Conservation (phyloP, 2,329 filamentous ascomycete genomes). For the Neonectria magnoliae region DNA sequence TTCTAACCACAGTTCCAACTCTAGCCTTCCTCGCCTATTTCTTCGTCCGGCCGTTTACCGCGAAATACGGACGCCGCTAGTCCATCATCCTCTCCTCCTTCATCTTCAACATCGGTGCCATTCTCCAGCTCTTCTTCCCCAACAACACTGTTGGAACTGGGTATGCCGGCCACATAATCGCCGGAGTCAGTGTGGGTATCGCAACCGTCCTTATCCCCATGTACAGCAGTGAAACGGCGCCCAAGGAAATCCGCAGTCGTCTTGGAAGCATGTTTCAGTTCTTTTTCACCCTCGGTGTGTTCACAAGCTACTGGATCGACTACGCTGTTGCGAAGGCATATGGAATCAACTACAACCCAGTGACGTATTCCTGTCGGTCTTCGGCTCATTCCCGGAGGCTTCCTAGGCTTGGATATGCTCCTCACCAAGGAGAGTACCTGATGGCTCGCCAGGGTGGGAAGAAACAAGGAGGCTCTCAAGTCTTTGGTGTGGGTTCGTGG, state of each 20-base stretch:
- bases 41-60: slow-evolving; percentile 56
- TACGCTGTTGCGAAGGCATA: slow-evolving; percentile 55
- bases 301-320: slow-evolving; percentile 57
- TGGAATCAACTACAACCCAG: slow-evolving; percentile 52
- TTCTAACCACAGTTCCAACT: neutral
- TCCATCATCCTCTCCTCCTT: slow-evolving; percentile 51
- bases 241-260: slow-evolving; percentile 56
- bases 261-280: slow-evolving; percentile 57
- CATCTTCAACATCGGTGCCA: slow-evolving; percentile 57
- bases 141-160: slow-evolving; percentile 50
- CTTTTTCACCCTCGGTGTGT: slow-evolving; percentile 55
- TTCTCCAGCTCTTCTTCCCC: slow-evolving; percentile 51
- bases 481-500: slow-evolving; percentile 63
- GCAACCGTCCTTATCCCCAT: slow-evolving; percentile 57
- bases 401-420: slow-evolving; percentile 60
- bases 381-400: slow-evolving; percentile 58
- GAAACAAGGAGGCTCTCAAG: slow-evolving; percentile 56
- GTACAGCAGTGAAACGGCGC: slow-evolving; percentile 57
- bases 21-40: slow-evolving; percentile 55
- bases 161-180: slow-evolving; percentile 52
- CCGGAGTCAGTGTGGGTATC: slow-evolving; percentile 50
- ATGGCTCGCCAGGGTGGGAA: slow-evolving; percentile 58
- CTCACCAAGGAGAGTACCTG: slow-evolving; percentile 58
- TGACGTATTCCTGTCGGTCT: slow-evolving; percentile 62
- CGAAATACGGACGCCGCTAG: slow-evolving; percentile 52